Evolutionary conservation across 192 early-diverging fungal species (phyloP).

Genomic region (Entomortierella chlamydospora): DNA sequence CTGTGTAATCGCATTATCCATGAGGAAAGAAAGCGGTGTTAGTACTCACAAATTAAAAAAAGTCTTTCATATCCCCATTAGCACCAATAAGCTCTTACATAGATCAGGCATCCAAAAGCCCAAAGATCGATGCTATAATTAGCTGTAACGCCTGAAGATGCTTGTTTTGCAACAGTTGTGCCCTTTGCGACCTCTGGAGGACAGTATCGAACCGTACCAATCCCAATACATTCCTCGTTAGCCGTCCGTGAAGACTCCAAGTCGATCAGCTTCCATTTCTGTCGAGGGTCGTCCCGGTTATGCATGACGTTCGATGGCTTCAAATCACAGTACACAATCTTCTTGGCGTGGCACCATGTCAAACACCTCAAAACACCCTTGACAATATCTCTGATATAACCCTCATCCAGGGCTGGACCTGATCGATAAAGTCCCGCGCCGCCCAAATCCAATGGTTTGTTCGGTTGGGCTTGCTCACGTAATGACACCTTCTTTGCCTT

Average conservation of each 20-base stretch:
- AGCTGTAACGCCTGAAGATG: slow-evolving; percentile 54
- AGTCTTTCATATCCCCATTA: not conserved
- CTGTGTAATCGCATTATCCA: too few relatives aligned
- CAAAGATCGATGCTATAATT: slow-evolving; percentile 61
- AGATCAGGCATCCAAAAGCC: slow-evolving; percentile 63
- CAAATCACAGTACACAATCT: slow-evolving; percentile 61
- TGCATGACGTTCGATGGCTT: slow-evolving; percentile 65
- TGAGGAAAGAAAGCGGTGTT: too few relatives aligned
- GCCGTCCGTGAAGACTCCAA: slow-evolving; percentile 57
- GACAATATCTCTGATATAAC: slow-evolving; percentile 36
- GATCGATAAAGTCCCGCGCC: slow-evolving; percentile 21
- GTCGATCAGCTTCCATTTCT: slow-evolving; percentile 62
- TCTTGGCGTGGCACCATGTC: slow-evolving; percentile 57
- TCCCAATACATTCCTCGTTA: slow-evolving; percentile 56
- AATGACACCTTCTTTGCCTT: slow-evolving; percentile 37
- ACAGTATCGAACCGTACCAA: slow-evolving; percentile 61
- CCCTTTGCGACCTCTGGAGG: slow-evolving; percentile 60
- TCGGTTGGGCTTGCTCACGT: slow-evolving; percentile 22
- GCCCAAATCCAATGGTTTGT: slow-evolving; percentile 6
- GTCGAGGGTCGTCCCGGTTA: slow-evolving; percentile 35
- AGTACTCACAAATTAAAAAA: not conserved
- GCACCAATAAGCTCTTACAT: slow-evolving; percentile 30
- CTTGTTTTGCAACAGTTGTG: slow-evolving; percentile 22
- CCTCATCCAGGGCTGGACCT: slow-evolving; percentile 25
- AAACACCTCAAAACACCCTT: slow-evolving; percentile 55